phyloP scores from a whole-genome alignment of 139 green algal species.

The Auxenochlorella protothecoides region DNA sequence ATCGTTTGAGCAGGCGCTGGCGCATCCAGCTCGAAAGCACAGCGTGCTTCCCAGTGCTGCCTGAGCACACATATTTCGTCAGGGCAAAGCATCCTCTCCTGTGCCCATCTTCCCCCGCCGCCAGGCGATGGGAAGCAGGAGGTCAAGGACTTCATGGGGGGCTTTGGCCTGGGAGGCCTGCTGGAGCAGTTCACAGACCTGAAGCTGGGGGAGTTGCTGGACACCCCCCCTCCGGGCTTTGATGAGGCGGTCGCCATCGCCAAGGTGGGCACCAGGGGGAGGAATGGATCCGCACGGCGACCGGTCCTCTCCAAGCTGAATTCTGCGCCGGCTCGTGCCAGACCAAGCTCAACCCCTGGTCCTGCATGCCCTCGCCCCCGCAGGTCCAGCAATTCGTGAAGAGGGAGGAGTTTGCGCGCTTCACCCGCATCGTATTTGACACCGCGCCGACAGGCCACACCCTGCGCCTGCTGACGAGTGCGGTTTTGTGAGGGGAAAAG shows the following conservation, averaged over 20 bases:
- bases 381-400: conserved; percentile 90
- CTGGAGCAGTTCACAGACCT: conserved; percentile 77
- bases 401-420: conserved; percentile 80
- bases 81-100: too few species aligned
- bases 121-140: conserved; percentile 26
- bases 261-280: conserved; percentile 44
- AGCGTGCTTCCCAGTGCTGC: too few species aligned
- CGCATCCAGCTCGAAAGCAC: too few species aligned
- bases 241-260: conserved; percentile 89
- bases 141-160: conserved; percentile 58
- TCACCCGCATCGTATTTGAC: conserved; percentile 96
- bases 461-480: conserved; percentile 63
- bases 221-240: conserved; percentile 89
- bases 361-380: not conserved
- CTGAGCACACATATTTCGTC: too few species aligned
- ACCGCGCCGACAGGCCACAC: conserved; percentile 94
- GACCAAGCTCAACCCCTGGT: too few species aligned
- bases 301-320: too few species aligned
- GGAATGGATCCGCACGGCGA: too few species aligned
- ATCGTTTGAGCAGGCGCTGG: too few species aligned
- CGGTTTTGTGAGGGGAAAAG: not conserved
- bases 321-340: too few species aligned
- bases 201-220: conserved; percentile 91
- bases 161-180: conserved; percentile 69
- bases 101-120: too few species aligned